Evolutionary conservation across 73 alveolate species (phyloP).

Genomic region (Blepharisma japonicum): DNA sequence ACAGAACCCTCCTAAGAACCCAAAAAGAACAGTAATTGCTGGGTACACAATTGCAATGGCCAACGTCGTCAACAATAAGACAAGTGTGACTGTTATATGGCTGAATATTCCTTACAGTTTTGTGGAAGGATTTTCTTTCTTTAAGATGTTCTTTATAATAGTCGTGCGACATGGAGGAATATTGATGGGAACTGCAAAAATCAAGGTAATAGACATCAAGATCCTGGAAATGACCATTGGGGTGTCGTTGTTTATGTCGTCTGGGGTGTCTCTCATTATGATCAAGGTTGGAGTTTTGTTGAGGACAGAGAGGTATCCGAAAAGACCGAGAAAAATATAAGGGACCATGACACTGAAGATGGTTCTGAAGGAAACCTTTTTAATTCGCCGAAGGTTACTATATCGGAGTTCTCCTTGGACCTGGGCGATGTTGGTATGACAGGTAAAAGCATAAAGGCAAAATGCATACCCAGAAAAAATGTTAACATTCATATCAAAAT

Average conservation of each 20-base stretch:
- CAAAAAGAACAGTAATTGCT: neutral
- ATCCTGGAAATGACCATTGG: conserved; percentile 16
- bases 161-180: conserved; percentile 10
- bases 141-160: neutral
- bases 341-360: conserved; percentile 5
- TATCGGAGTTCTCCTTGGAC: conserved; percentile 1
- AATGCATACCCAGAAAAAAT: neutral
- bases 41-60: neutral
- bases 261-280: conserved; percentile 10
- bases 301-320: conserved; percentile 19
- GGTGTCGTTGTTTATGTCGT: neutral
- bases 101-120: neutral
- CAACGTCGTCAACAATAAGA: neutral
- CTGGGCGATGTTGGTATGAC: conserved; percentile 26
- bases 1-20: conserved; percentile 17
- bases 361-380: conserved; percentile 6
- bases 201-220: conserved; percentile 14
- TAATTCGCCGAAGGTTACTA: conserved; percentile 7
- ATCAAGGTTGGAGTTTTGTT: conserved; percentile 4
- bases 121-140: neutral
- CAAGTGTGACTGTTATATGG: neutral
- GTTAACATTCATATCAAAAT: conserved; percentile 6
- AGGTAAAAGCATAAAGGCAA: conserved; percentile 23
- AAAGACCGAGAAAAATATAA: neutral
- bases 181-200: conserved; percentile 18